Evolutionary conservation across 2,329 filamentous ascomycete species (phyloP).

Genomic region (Cordyceps fumosorosea): DNA sequence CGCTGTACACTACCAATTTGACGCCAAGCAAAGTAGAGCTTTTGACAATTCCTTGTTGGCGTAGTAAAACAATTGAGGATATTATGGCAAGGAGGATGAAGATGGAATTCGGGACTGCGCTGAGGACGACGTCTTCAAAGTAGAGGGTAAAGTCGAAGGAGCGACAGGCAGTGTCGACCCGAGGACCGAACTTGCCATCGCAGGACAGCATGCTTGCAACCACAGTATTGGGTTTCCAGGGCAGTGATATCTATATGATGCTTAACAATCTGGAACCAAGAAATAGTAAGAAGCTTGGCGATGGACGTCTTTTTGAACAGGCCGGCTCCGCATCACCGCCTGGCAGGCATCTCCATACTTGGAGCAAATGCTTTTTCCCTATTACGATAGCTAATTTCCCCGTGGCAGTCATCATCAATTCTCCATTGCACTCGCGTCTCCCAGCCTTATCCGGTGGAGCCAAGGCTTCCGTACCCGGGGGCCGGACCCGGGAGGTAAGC

Average conservation of each 20-base stretch:
- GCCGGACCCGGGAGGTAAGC: neutral
- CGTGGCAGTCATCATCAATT: neutral
- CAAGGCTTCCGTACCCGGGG: neutral
- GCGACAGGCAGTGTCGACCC: conserved; percentile 2
- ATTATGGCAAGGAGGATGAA: neutral
- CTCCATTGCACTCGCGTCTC: neutral
- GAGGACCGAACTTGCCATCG: conserved; percentile 7
- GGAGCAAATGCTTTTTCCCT: neutral
- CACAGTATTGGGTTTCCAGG: no score
- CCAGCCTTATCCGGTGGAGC: neutral
- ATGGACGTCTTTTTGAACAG: no score
- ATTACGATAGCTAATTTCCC: neutral
- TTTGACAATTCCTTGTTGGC: neutral
- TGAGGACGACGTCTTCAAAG: conserved; percentile 7
- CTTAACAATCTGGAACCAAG: neutral
- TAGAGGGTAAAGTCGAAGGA: conserved; percentile 8
- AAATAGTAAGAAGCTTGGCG: no score
- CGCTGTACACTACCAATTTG: neutral
- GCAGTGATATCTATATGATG: neutral
- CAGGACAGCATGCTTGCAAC: neutral
- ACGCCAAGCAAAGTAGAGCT: neutral
- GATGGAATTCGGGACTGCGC: neutral
- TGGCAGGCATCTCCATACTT: neutral
- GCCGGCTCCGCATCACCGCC: neutral
- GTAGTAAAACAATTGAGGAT: neutral